Evolutionary conservation across 305 asterid species (phyloP).

Genomic region (Solanum hybrid): DNA sequence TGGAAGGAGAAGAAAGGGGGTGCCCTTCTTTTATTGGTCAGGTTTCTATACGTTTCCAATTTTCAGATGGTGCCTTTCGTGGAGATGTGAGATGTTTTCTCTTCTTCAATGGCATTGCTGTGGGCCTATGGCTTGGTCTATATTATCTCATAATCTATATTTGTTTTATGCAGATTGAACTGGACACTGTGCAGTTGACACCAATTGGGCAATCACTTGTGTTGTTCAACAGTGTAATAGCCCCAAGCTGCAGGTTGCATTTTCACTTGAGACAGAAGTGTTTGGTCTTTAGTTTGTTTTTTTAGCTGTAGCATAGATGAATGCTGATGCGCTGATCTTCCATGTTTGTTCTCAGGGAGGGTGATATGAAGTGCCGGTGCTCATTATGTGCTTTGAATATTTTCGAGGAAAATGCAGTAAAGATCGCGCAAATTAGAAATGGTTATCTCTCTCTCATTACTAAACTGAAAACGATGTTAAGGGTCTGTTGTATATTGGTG

Average conservation of each 20-base stretch:
- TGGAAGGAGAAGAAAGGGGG: conserved; percentile 45
- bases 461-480: conserved; percentile 45
- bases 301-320: not conserved
- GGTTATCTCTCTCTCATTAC: conserved; percentile 60
- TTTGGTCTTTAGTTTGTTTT: conserved; percentile 7
- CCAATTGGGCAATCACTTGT: conserved; percentile 69
- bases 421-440: conserved; percentile 53
- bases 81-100: conserved; percentile 51
- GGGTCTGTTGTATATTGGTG: conserved; percentile 57
- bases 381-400: conserved; percentile 46
- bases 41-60: conserved; percentile 36
- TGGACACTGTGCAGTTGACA: conserved; percentile 56
- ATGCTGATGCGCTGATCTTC: conserved; percentile 12
- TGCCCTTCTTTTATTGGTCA: conserved; percentile 72
- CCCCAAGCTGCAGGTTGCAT: conserved; percentile 73
- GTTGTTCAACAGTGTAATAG: conserved; percentile 50
- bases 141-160: conserved; percentile 4
- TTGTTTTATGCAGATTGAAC: conserved; percentile 39
- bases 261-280: not conserved
- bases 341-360: conserved; percentile 43
- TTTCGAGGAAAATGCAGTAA: conserved; percentile 55
- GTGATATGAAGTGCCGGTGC: conserved; percentile 56
- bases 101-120: not conserved
- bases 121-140: not conserved
- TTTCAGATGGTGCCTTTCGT: conserved; percentile 31